A percentile compares a stretch with the other conserved stretches of the same genome.
phyloP scores from a whole-genome alignment of 2,329 filamentous ascomycete species.

The Ophiostoma pallidulum region DNA sequence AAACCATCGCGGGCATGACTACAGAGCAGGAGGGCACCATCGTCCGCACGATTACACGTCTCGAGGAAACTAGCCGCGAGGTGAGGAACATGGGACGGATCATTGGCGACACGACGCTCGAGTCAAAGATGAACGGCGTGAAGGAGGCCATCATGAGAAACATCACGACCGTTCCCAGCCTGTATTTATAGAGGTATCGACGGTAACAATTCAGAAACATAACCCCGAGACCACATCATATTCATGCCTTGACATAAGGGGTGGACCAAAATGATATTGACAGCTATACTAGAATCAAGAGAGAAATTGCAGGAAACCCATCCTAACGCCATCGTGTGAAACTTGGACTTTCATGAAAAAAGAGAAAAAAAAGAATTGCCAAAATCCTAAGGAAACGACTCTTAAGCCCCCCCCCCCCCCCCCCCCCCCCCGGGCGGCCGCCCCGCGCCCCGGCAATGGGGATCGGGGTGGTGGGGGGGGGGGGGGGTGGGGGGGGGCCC shows the following conservation, averaged over 20 bases:
- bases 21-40: conserved; percentile 97
- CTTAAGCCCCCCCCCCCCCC: too few relatives aligned
- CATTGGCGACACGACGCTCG: conserved; percentile 86
- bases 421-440: too few relatives aligned
- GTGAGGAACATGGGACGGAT: conserved; percentile 95
- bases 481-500: too few relatives aligned
- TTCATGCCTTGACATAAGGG: too few relatives aligned
- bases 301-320: background rate
- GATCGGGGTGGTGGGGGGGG: too few relatives aligned
- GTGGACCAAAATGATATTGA: background rate
- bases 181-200: conserved; percentile 62
- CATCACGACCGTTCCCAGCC: conserved; percentile 78
- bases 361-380: too few relatives aligned
- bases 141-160: conserved; percentile 98
- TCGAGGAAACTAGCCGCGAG: conserved; percentile 94
- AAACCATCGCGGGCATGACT: conserved; percentile 90
- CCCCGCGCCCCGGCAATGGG: too few relatives aligned
- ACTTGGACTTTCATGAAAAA: background rate
- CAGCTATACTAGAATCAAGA: background rate
- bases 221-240: too few relatives aligned
- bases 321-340: background rate
- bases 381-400: too few relatives aligned
- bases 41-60: conserved; percentile 81
- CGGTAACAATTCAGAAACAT: background rate
- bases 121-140: conserved; percentile 92